phyloP scores from a whole-genome alignment of 192 early-diverging fungal genomes.

The Umbelopsis sp. region DNA sequence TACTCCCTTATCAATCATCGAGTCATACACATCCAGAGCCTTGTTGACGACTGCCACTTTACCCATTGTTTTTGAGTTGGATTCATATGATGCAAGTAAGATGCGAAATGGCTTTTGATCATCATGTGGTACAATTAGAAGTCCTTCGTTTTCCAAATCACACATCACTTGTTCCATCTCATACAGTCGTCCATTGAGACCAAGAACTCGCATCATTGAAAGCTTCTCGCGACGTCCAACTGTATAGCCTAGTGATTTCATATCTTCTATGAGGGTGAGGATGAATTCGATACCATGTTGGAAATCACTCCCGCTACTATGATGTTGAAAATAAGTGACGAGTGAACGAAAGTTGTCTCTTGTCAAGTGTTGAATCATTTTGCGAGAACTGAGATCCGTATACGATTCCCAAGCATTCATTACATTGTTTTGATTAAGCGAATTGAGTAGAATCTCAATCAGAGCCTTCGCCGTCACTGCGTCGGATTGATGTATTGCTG shows the following conservation, averaged over 20 bases:
- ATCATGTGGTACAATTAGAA: not conserved
- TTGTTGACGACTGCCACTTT: conserved; percentile 41
- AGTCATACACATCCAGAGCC: conserved; percentile 64
- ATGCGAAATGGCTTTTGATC: conserved; percentile 20
- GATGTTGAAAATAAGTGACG: conserved; percentile 25
- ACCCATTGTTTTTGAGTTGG: conserved; percentile 13
- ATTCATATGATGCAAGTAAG: conserved; percentile 24
- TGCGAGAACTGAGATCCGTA: conserved; percentile 24
- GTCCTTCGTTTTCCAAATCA: conserved; percentile 20
- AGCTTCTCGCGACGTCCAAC: conserved; percentile 31
- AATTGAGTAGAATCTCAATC: conserved; percentile 20
- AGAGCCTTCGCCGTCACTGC: conserved; percentile 26
- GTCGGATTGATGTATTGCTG: conserved; percentile 34
- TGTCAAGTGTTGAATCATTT: conserved; percentile 29
- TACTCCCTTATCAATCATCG: conserved; percentile 58
- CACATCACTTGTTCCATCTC: conserved; percentile 35
- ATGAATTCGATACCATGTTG: conserved; percentile 24
- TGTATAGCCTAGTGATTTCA: conserved; percentile 30
- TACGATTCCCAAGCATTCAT: conserved; percentile 39
- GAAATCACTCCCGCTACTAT: not conserved
- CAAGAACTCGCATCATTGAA: conserved; percentile 32
- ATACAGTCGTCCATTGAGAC: conserved; percentile 25
- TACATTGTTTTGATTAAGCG: conserved; percentile 17
- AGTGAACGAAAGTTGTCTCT: conserved; percentile 28
- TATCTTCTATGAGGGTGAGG: conserved; percentile 33